phyloP scores from a whole-genome alignment of 805 yeast genomes.

The Starmerella cellae region DNA sequence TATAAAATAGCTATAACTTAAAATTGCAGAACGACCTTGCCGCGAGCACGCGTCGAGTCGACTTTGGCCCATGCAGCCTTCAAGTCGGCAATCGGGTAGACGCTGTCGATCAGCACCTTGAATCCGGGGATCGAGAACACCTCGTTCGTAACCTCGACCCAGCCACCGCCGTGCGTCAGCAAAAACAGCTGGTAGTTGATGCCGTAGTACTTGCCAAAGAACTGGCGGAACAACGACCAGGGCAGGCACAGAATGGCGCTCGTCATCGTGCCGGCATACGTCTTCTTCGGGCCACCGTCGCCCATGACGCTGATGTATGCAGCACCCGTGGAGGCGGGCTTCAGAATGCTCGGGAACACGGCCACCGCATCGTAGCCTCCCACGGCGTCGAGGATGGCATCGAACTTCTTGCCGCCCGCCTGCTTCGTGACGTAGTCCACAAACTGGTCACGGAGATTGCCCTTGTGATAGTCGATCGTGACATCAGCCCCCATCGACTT shows the following conservation, averaged over 20 bases:
- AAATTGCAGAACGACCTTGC: conserved; percentile 45
- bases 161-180: conserved; percentile 25
- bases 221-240: conserved; percentile 19
- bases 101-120: conserved; percentile 42
- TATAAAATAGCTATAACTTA: too few relatives aligned
- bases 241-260: conserved; percentile 13
- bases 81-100: conserved; percentile 37
- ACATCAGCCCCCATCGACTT: conserved; percentile 42
- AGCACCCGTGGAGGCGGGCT: conserved; percentile 36
- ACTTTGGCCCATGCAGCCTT: conserved; percentile 40
- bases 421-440: conserved; percentile 4
- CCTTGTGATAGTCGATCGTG: conserved; percentile 26
- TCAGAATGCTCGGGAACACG: conserved; percentile 34
- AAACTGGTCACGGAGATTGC: conserved; percentile 7
- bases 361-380: conserved; percentile 44
- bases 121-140: conserved; percentile 37
- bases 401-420: conserved; percentile 34
- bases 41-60: conserved; percentile 40
- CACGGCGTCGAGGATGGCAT: conserved; percentile 49
- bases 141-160: conserved; percentile 34
- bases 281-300: conserved; percentile 27
- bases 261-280: conserved; percentile 9
- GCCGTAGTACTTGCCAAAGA: conserved; percentile 24
- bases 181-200: conserved; percentile 22
- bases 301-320: conserved; percentile 47